Base-by-base conservation (phyloP, 2,329 filamentous ascomycete genomes). In the Pezizomycotina sp. region DNA sequence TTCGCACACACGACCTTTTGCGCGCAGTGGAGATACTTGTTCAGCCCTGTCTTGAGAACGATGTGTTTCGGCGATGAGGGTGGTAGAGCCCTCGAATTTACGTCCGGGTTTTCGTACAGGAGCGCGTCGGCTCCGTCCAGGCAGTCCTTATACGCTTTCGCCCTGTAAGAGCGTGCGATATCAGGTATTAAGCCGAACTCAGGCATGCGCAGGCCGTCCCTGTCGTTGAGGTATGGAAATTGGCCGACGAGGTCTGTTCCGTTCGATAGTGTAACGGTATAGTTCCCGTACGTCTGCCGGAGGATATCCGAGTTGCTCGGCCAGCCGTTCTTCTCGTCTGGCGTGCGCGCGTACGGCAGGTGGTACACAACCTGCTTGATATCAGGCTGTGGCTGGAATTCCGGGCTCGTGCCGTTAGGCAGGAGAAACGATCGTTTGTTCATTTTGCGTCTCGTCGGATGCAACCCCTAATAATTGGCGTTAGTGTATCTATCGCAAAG, bases 1-100 rank as follows among this genome's bases (percentile, higher is more conserved):
- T 44, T 44, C 16, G 36, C 32, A 13, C 41, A 44, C 12, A 40
- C 41, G 23, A 37, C 40, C 33, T 39, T 22, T 24, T 44, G 36
- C 4, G 28, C 14, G 28, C 41, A 44, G 10, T 19, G 27, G 2
- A 32, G 21, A 14, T 27, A 40, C 26, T 20, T 40, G n/a, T 36
- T 40, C 41, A 44, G 39, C 23, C 29, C 36, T 4, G 36, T 44
- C 32, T 37, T 16, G 1, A 44, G n/a, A 13, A 44, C 36, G 5
- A 33, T 28, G 25, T 40, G 21, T n/a, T 37, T 37, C 34, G 5
- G 16, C 29, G 10, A 32, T 25, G 14, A n/a, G n/a, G n/a, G n/a
- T n/a, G n/a, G n/a, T n/a, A n/a, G n/a, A n/a, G 36, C 19, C 19
- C 41, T 33, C 7, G 41, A 36, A 5, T 20, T 29, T 6, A 20